Base-by-base conservation (phyloP, 768 basidiomycete species). In the Lactifluus hygrophoroides region DNA sequence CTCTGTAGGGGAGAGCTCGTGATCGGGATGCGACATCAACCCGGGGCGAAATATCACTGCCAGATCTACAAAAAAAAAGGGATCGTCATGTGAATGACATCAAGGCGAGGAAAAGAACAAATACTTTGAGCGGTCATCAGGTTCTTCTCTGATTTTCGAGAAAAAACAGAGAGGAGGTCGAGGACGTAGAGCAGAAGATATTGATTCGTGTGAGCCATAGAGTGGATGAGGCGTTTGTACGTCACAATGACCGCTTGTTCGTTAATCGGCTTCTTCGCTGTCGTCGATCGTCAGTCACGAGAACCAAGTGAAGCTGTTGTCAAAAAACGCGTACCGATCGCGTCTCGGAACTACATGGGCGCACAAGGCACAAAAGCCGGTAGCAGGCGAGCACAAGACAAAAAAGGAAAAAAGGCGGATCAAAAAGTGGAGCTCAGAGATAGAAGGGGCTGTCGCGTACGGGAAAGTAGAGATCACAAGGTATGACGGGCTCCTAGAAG, bases 11-110 rank as follows among this genome's bases (percentile, higher is more conserved):
- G 81, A 82, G 76, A 94, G 82, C 66, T 92, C 90, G 67, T 97
- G 93, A 23, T 77, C 72, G 2, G 93, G 89, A 69, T 94, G 91
- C 9, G 91, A 89, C 58, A 99, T 84, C 5, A 99, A 76, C 17
- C 94, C 96, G 0, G 96, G 96, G 57, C 94, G 89, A 73, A 99
- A 99, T 64, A 98, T 95, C 46, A 95, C 88, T 17, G 95, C 96
- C 19, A 99, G 84, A 73, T 99, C 95, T 92, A 42, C 19, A 30
- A 13, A 38, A 49, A 17, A 21, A 17, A 16, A 0, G 1, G 32
- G 3, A 10, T 8, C 46, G 34, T 32, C n/a, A 3, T 8, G 32
- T 44, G 30, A 44, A 46, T 40, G 17, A 35, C 11, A 23, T 11
- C 19, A 28, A n/a, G 37, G 27, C 30, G 2, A 32, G 13, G 27